These are phyloP conservation scores for Debaryomyces psychrophilus DNA, from an alignment of 1,139 yeast genomes.

Conservation along the genomic window DNA sequence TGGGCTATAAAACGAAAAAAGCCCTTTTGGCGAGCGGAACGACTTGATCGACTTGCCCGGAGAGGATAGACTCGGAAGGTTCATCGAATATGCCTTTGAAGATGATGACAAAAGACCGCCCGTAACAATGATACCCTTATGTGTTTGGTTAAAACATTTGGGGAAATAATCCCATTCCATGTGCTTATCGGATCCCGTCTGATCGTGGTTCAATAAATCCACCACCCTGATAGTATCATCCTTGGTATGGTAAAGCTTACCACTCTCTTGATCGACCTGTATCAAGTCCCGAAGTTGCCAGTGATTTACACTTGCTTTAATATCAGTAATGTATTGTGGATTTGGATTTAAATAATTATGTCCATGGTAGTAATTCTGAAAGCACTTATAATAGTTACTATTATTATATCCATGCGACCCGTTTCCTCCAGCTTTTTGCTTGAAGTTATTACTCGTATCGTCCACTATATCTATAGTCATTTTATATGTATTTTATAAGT, in stretches of 20 bases:
- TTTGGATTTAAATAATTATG: slow-evolving; percentile 41
- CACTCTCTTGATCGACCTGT: slow-evolving; percentile 39
- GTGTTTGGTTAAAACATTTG: slow-evolving; percentile 63
- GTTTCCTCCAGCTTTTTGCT: slow-evolving; percentile 6
- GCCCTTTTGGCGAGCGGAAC: slow-evolving; percentile 51
- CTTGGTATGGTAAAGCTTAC: slow-evolving; percentile 37
- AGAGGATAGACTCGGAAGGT: slow-evolving; percentile 28
- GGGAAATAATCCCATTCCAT: slow-evolving; percentile 60
- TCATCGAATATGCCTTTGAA: slow-evolving; percentile 30
- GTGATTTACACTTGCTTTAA: slow-evolving; percentile 54
- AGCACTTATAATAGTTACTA: slow-evolving; percentile 36
- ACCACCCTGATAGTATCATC: slow-evolving; percentile 34
- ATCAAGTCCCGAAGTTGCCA: slow-evolving; percentile 88
- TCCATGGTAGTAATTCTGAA: slow-evolving; percentile 50
- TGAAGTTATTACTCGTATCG: slow-evolving; percentile 3
- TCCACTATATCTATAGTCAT: slow-evolving; percentile 15
- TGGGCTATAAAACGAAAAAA: slow-evolving; percentile 59
- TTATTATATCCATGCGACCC: slow-evolving; percentile 12
- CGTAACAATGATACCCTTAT: slow-evolving; percentile 59
- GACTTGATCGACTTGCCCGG: slow-evolving; percentile 13
- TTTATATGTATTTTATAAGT: background rate
- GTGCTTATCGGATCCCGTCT: slow-evolving; percentile 27
- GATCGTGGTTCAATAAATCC: slow-evolving; percentile 28
- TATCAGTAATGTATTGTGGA: slow-evolving; percentile 39
- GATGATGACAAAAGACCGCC: slow-evolving; percentile 63